Evolutionary conservation across 805 yeast genomes (phyloP), one percentile per base, ranked within the genome.

Genomic region (Naumovozyma baii): DNA sequence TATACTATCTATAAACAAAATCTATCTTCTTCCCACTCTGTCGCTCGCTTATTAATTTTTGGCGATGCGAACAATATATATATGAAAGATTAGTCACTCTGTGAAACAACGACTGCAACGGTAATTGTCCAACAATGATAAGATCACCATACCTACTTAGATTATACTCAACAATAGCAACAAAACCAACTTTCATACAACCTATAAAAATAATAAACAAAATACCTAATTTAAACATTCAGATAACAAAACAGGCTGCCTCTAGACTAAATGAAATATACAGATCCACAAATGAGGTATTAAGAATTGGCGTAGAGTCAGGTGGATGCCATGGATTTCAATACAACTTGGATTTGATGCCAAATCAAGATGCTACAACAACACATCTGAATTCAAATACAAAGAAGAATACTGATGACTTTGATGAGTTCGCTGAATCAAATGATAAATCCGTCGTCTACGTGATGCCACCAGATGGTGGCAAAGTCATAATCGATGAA

Each of bases 251-350:
- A 29, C 36, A 51, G 18, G 59, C 59, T 13, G 51, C 50, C 8
- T 42, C 43, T 5, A 46, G 55, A 36, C 38, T 54, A 18, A 45
- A 44, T 5, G 41, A 45, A 26, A 54, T 54, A 14, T 52, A 49
- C 35, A 44, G 32, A 22, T 44, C 42, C 3, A 43, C 51, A 19
- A 46, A 36, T 30, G 54, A 55, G 34, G 85, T 85, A 0, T 65
- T 88, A 17, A 66, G 81, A 37, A 75, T 92, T 2, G 64, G 69
- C 9, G 97, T 90, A 8, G 96, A 87, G 51, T 81, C 94, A 54
- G 98, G 98, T 8, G 98, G 98, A 1, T 92, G 98, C 59, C 98
- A 92, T 60, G 98, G 98, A 15, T 92, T 86, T 62, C 97, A 92
- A 61, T 92, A 92, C 56, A 73, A 82, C 47, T 65, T 92, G 53